Evolutionary conservation across 2,329 filamentous ascomycete genomes (phyloP).

Genomic region (Graphilbum sp.): DNA sequence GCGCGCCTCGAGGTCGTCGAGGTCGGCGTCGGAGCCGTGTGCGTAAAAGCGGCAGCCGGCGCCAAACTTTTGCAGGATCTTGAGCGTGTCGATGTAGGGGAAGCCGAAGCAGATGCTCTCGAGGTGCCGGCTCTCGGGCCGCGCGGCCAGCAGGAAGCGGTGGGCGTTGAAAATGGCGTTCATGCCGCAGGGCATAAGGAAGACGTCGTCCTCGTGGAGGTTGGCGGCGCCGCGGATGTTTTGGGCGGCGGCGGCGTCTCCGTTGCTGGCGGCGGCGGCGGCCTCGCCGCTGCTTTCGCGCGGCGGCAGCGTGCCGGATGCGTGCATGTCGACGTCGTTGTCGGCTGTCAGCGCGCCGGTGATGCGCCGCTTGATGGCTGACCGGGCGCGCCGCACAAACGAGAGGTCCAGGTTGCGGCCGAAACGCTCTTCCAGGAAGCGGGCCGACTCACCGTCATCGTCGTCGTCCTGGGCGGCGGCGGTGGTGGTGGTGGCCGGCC

Average conservation of each 20-base stretch:
- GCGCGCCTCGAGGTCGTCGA: constrained; percentile 66
- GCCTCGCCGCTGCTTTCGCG: constrained; percentile 36
- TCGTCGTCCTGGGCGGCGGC: constrained; percentile 8
- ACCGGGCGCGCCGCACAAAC: constrained; percentile 64
- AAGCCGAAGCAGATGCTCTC: constrained; percentile 93
- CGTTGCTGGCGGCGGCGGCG: constrained; percentile 15
- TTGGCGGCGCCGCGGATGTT: constrained; percentile 41
- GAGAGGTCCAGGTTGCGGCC: constrained; percentile 76
- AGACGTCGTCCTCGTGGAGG: constrained; percentile 75
- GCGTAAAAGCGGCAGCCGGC: constrained; percentile 83
- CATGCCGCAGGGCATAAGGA: constrained; percentile 82
- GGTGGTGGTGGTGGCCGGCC: constrained; percentile 2
- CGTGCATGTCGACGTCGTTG: constrained; percentile 34
- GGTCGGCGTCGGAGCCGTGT: constrained; percentile 55
- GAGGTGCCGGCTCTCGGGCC: constrained; percentile 28
- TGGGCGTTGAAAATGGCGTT: constrained; percentile 88
- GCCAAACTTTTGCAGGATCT: constrained; percentile 88
- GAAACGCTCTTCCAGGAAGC: constrained; percentile 87
- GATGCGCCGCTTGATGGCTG: constrained; percentile 75
- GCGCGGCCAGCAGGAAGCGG: constrained; percentile 48
- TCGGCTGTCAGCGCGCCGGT: constrained; percentile 68
- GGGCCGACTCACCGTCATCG: constrained; percentile 45
- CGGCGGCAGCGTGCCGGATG: constrained; percentile 21
- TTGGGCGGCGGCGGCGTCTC: constrained; percentile 25
- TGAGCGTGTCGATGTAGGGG: constrained; percentile 90